phyloP scores from a whole-genome alignment of 768 basidiomycete genomes.

The Gloeopeniophorella convolvens region DNA sequence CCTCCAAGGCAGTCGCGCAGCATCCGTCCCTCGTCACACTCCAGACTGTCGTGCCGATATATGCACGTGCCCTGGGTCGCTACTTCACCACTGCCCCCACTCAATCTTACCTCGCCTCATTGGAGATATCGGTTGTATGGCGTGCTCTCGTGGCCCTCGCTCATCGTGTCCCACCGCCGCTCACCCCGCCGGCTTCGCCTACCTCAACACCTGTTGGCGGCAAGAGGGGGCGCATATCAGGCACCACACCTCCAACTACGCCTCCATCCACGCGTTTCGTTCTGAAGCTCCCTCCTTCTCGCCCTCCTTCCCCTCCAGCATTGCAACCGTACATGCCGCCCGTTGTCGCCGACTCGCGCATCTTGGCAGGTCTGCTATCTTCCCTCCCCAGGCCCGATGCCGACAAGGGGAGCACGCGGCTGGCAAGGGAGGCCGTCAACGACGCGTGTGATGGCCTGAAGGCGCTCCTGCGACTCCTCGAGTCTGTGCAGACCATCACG shows the following conservation, averaged over 20 bases:
- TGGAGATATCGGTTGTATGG: conserved; percentile 73
- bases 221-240: conserved; percentile 26
- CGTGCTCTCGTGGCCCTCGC: conserved; percentile 64
- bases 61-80: conserved; percentile 49
- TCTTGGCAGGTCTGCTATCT: conserved; percentile 54
- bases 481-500: conserved; percentile 28
- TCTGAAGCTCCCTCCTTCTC: conserved; percentile 59
- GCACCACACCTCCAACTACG: conserved; percentile 47
- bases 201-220: conserved; percentile 25
- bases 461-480: conserved; percentile 51
- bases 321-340: conserved; percentile 30
- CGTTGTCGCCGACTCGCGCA: conserved; percentile 51
- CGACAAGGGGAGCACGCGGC: conserved; percentile 39
- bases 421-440: conserved; percentile 77
- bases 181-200: conserved; percentile 37
- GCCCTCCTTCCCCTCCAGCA: conserved; percentile 56
- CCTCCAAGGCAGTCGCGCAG: conserved; percentile 8
- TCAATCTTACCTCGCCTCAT: conserved; percentile 57
- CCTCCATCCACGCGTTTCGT: conserved; percentile 54
- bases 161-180: conserved; percentile 41
- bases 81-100: conserved; percentile 48
- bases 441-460: conserved; percentile 66
- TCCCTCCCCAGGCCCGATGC: conserved; percentile 53
- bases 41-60: conserved; percentile 54
- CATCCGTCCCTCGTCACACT: conserved; percentile 60